phyloP scores from a whole-genome alignment of 495 filamentous ascomycete species.

The Penicillium parvum region DNA sequence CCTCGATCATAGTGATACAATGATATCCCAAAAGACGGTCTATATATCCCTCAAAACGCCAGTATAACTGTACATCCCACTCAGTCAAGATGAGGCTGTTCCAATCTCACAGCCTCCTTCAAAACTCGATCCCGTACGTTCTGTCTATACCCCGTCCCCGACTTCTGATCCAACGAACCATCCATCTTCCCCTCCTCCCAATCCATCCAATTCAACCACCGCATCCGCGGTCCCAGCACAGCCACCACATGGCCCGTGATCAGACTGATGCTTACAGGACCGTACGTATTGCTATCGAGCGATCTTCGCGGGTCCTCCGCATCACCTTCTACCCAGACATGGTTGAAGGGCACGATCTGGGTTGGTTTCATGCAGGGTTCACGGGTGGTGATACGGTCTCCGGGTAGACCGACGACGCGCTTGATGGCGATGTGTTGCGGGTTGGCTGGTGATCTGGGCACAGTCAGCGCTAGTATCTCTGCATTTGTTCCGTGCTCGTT shows the following conservation, averaged over 20 bases:
- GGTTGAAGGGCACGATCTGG: conserved; percentile 60
- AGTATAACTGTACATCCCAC: not conserved
- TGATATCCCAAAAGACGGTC: conserved; percentile 13
- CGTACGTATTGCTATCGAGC: conserved; percentile 72
- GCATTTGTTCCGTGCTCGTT: not conserved
- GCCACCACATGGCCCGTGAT: conserved; percentile 60
- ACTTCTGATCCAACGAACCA: too few species aligned
- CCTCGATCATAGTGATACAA: conserved; percentile 21
- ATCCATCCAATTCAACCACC: conserved; percentile 36
- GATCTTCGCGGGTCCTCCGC: conserved; percentile 49
- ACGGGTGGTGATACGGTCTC: conserved; percentile 60
- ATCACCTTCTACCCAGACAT: conserved; percentile 80
- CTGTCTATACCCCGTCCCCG: conserved; percentile 37
- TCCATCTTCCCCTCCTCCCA: conserved; percentile 35
- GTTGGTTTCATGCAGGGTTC: conserved; percentile 54
- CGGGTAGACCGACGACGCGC: conserved; percentile 64
- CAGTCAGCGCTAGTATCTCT: not conserved
- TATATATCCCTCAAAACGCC: conserved; percentile 5
- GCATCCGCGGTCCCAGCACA: conserved; percentile 58
- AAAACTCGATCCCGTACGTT: conserved; percentile 37
- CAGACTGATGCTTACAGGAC: conserved; percentile 57
- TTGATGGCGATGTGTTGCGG: conserved; percentile 60
- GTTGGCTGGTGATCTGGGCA: conserved; percentile 59
- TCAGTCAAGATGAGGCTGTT: conserved; percentile 28
- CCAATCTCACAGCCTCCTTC: conserved; percentile 38